phyloP scores from a whole-genome alignment of 192 early-diverging fungal genomes.

The Diversispora eburnea region DNA sequence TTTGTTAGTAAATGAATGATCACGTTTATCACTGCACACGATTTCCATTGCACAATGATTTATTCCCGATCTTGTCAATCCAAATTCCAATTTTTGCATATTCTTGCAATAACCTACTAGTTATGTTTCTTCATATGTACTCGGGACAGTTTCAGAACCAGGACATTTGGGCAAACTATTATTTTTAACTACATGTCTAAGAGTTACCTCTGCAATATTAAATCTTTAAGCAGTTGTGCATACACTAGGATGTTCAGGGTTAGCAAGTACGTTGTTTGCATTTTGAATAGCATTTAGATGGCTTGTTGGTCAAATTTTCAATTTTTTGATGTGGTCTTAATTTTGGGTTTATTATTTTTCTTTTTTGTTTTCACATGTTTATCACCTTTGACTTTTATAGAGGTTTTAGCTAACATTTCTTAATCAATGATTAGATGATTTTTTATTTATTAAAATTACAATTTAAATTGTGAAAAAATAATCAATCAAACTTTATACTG shows the following conservation, averaged over 20 bases:
- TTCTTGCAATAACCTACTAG: slow-evolving; percentile 19
- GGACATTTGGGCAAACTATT: neutral
- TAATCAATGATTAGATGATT: no score
- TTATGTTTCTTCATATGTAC: slow-evolving; percentile 10
- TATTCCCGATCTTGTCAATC: slow-evolving; percentile 18
- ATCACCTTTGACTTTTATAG: no score
- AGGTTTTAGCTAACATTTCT: no score
- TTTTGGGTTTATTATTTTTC: no score
- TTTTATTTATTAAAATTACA: no score
- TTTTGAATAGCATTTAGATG: no score
- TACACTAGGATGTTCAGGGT: slow-evolving; percentile 10
- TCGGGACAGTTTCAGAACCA: slow-evolving; percentile 7
- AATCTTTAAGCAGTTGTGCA: neutral
- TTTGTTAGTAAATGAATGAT: slow-evolving; percentile 7
- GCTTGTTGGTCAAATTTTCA: no score
- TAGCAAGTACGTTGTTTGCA: slow-evolving; percentile 1
- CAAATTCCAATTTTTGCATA: slow-evolving; percentile 3
- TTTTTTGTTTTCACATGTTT: no score
- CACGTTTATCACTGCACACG: neutral
- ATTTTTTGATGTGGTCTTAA: no score
- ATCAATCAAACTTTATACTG: no score
- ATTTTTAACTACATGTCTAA: slow-evolving; percentile 19
- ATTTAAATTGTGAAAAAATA: no score
- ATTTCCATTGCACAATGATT: slow-evolving; percentile 14
- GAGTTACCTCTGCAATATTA: neutral